phyloP scores from a whole-genome alignment of 2,329 filamentous ascomycete species.

The Pseudogymnoascus destructans region DNA sequence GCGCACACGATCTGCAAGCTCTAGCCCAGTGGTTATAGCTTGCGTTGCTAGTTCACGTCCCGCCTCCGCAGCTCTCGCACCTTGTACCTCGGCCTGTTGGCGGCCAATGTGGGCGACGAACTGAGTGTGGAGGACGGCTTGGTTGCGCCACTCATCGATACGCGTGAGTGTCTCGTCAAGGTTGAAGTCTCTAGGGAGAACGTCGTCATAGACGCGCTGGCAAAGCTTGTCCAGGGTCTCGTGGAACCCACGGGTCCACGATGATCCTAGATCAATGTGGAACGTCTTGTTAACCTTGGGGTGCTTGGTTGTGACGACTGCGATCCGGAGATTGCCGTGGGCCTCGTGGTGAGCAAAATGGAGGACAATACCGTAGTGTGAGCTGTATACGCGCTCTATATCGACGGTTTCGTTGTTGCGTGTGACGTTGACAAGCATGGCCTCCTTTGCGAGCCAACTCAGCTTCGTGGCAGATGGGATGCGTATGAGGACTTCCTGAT shows the following conservation, averaged over 20 bases:
- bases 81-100: conserved; percentile 20
- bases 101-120: conserved; percentile 31
- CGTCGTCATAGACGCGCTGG: neutral
- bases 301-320: conserved; percentile 43
- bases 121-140: conserved; percentile 18
- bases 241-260: conserved; percentile 19
- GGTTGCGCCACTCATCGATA: neutral
- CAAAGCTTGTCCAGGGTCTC: conserved; percentile 18
- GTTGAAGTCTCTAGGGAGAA: neutral
- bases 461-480: conserved; percentile 39
- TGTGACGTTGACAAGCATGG: conserved; percentile 42
- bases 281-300: conserved; percentile 50
- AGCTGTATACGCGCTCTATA: conserved; percentile 30
- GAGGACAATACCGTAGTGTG: conserved; percentile 25
- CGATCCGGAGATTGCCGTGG: conserved; percentile 43
- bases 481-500: conserved; percentile 40
- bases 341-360: conserved; percentile 41
- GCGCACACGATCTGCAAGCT: conserved; percentile 13
- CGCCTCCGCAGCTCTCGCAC: neutral
- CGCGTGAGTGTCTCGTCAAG: neutral
- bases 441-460: conserved; percentile 42
- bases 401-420: conserved; percentile 36
- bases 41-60: neutral
- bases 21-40: neutral
- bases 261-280: conserved; percentile 42